Conservation (phyloP, 257 asterid species). For the Verbena officinalis region DNA sequence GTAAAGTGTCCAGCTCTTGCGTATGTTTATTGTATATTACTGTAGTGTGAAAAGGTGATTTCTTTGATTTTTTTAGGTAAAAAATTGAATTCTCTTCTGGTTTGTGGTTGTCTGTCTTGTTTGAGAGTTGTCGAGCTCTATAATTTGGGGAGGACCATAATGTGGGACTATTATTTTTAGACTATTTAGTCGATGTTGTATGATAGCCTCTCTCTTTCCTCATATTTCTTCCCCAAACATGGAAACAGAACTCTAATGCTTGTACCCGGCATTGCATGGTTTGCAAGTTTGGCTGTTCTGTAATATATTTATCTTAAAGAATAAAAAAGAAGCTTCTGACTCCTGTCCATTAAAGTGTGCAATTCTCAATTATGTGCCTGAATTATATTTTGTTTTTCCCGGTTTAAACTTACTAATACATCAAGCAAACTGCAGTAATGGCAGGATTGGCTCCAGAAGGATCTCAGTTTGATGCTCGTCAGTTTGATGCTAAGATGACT, state of each 20-base stretch:
- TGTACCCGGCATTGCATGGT: conserved; percentile 43
- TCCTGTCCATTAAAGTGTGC: neutral
- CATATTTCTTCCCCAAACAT: conserved; percentile 36
- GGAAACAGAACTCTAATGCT: conserved; percentile 57
- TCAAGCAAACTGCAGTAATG: conserved; percentile 49
- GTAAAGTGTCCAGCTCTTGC: too few species aligned
- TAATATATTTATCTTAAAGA: conserved; percentile 17
- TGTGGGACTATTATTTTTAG: conserved; percentile 23
- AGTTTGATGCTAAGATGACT: conserved; percentile 65
- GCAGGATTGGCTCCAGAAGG: conserved; percentile 77
- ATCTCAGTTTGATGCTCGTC: conserved; percentile 65
- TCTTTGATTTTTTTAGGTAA: neutral
- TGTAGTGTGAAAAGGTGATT: too few species aligned
- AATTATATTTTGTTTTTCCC: neutral
- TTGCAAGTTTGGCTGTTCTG: conserved; percentile 68
- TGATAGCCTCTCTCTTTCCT: conserved; percentile 24
- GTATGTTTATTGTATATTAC: too few species aligned
- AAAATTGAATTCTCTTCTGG: neutral
- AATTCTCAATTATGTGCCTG: neutral
- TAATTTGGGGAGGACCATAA: conserved; percentile 20
- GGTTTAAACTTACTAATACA: conserved; percentile 1
- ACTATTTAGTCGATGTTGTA: conserved; percentile 12
- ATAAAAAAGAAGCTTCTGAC: neutral
- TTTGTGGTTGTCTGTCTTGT: neutral
- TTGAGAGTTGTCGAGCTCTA: too few species aligned